Base-by-base conservation (phyloP, 345 rosid genomes). In the Acer negundo region DNA sequence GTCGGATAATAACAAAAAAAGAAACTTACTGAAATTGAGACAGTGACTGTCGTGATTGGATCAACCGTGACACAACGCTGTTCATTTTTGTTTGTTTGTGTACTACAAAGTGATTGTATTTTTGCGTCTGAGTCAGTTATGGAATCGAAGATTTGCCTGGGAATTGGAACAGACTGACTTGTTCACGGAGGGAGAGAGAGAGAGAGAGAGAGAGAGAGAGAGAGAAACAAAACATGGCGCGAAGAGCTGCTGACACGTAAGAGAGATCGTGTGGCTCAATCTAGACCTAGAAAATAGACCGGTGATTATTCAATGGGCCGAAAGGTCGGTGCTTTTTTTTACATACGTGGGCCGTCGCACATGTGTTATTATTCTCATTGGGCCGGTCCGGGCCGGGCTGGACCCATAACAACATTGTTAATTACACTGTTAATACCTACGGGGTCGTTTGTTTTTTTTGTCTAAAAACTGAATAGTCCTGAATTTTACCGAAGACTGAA, bases 61-160 rank as follows among this genome's bases (percentile, higher is more conserved):
- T 81, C 82, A 89, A 78, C 31, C 91, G 88, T 6, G 89, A 81
- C 28, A 81, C 84, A 59, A 81, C 26, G 38, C 84, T 59, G 74
- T 42, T 89, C 89, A 87, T 90, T 76, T 70, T n/a, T 26, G 6
- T 23, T 15, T 13, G 53, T 46, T 2, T 11, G 65, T 24, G 38
- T 35, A 35, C 70, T 23, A 22, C 17, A 13, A 7, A 19, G 1
- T 61, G 3, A 4, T 4, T 6, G 7, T 13, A 35, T 47, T 13
- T 1, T 9, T n/a, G 63, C 3, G 63, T 17, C 22, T 0, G 62
- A 16, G 58, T 53, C 10, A 20, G 26, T 59, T 19, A 26, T 16
- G 23, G 2, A 2, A 7, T 38, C 4, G 3, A 35, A 15, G 12
- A 7, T 16, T 28, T 20, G 19, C 1, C 46, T 15, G 67, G 4